Base-by-base conservation (phyloP, 2,329 filamentous ascomycete species). In the Thelonectria blattea region DNA sequence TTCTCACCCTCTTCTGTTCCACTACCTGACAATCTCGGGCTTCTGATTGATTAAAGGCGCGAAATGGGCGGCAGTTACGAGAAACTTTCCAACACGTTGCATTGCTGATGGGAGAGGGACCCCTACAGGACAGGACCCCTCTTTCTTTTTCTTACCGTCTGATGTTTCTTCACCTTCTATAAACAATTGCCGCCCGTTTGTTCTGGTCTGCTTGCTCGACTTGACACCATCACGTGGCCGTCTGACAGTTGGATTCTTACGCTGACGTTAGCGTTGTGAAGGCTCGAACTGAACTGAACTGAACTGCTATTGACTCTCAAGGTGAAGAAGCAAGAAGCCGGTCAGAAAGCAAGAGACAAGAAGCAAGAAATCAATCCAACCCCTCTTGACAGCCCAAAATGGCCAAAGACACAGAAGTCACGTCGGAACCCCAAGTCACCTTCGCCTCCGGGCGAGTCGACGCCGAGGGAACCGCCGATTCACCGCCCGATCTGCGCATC, bases 401-500 rank as follows among this genome's bases (percentile, higher is more conserved):
- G 68, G 68, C 56, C 42, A 57, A 63, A 34, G 68, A 68, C 30
- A 34, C 57, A 22, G 51, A 61, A 51, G 63, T 65, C 32, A 72
- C 69, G 34, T 67, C 72, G 8, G 68, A 67, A 52, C 71, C 74
- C 37, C 72, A 66, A 58, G 66, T 69, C 54, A 71, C 63, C 20
- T 71, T 59, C 52, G 66, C 69, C 24, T 71, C 69, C 30, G 68
- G 68, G 10, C 60, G 69, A 47, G 67, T 68, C 42, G 60, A 59
- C 42, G 56, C 55, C 22, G 60, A 56, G 30, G 65, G 59, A 39
- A 42, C 61, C 32, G 37, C 60, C 34, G 67, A 63, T 42, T 66
- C 68, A 32, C 60, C 56, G 14, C 91, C 92, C 46, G 90, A 92
- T 73, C 78, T 97, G 52, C 88, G 93, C n/a, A 77, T 97, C 56